Evolutionary conservation across 2,329 filamentous ascomycete genomes (phyloP), one percentile per base, ranked within the genome.

Genomic region (Lachnellula cervina): DNA sequence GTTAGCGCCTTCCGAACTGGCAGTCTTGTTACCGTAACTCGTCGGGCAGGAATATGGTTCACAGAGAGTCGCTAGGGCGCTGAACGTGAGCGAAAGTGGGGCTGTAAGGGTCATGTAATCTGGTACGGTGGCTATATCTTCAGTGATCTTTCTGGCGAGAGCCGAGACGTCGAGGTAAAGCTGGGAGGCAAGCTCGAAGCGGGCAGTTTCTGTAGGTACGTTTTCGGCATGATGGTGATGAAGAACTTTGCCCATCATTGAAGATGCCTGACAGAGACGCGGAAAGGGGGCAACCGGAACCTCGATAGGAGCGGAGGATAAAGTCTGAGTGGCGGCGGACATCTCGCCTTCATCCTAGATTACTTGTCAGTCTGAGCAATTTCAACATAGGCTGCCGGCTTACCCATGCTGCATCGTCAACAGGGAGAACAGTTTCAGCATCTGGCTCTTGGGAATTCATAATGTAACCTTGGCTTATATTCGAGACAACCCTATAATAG

Each of bases 271-370:
- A 51, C 71, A 73, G 43, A 83, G 72, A 55, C 79, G 76, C 4
- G 77, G 76, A 68, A 80, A 83, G 42, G 80, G 70, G 19, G 75
- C 72, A 53, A 77, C 63, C 8, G 76, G 62, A 8, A 78, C 76
- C 28, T 72, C 71, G 57, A 78, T 68, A 16, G 80, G 70, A 19
- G 43, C 60, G 13, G 56, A 61, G 17, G 67, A 72, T 46, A 70
- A 57, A 23, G 56, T 60, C 43, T 70, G 66, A 19, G 64, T 52
- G 5, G 64, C 64, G 40, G 61, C 59, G 17, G 62, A 57, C 50
- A 71, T 68, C 48, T 73, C 69, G 46, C 72, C 73, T 17, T 68
- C 57, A 52, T 76, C 73, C 71, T 74, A 55, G 8, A 44, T 42
- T 28, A 13, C 17, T 14, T 25, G 16, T 47, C 42, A 44, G 50